These are phyloP conservation scores for Sclerospora graminicola DNA, from an alignment of 352 stramenopile genomes.

Conservation along the genomic window DNA sequence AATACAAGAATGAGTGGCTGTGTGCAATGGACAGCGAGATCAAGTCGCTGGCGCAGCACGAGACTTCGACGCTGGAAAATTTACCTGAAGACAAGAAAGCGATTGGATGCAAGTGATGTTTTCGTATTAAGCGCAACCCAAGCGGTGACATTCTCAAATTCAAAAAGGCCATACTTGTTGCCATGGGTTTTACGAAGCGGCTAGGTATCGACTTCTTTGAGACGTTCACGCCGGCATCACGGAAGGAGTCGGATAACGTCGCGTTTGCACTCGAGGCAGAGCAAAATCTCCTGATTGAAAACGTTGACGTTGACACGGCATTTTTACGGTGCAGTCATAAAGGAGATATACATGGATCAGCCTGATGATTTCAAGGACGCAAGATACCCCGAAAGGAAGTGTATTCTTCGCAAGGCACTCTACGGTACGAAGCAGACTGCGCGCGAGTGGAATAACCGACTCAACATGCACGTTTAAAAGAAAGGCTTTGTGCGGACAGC, in stretches of 20 bases:
- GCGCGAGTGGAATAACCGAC: constrained; percentile 3
- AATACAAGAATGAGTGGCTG: background rate
- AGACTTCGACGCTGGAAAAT: background rate
- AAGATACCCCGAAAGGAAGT: background rate
- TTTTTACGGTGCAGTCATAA: constrained; percentile 14
- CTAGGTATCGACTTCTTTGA: background rate
- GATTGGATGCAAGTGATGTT: background rate
- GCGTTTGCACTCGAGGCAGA: background rate
- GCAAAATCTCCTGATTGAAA: constrained; percentile 5
- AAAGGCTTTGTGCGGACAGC: background rate
- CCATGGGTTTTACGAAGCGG: background rate
- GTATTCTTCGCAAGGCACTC: background rate
- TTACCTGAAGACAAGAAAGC: background rate
- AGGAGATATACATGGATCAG: constrained; percentile 15
- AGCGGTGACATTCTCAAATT: background rate
- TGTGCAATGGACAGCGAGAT: background rate
- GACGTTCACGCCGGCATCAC: background rate
- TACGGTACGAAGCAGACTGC: constrained; percentile 4
- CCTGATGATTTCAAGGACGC: constrained; percentile 5
- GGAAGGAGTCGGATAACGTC: background rate
- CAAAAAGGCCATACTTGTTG: background rate
- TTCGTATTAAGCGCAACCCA: background rate
- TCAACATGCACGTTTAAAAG: constrained; percentile 1
- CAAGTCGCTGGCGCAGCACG: background rate
- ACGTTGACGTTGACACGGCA: constrained; percentile 15